Base-by-base conservation (phyloP, 2,329 filamentous ascomycete genomes). In the Leptographium lundbergii region DNA sequence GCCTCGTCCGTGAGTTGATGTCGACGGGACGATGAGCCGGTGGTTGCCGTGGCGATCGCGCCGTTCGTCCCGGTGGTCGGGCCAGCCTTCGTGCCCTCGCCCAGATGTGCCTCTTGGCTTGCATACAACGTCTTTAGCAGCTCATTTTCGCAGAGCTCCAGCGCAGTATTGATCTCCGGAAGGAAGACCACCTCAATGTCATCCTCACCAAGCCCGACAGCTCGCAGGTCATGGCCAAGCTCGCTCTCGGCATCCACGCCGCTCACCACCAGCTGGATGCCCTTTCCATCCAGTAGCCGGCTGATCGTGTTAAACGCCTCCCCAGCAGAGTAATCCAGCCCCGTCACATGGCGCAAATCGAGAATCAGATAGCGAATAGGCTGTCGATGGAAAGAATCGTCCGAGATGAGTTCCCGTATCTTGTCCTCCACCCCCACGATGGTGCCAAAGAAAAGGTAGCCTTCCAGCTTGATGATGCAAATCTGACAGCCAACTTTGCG, bases 381-480 rank as follows among this genome's bases (percentile, higher is more conserved):
- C 57, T 85, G 81, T 63, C 82, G 76, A 29, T 77, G 76, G 68
- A 96, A 97, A 2, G 85, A 81, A 62, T 92, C 85, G 34, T 95
- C 90, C 32, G 91, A 86, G 54, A 97, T 85, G 36, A 97, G 75
- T 4, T 79, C 83, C 25, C 91, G 83, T 62, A 97, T 91, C 63
- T 87, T 87, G 63, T 89, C 88, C 71, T 99, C 94, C 0, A 99
- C 92, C 54, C 89, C 90, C 57, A 96, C 92, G 64, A 99, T 96
- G 3, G 91, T 97, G 19, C 94, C 94, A 65, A 99, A 99, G 77
- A 99, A 99, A n/a, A 99, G 81, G 68, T 92, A 97, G 0, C 94
- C 92, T 0, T 88, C 87, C 19, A 99, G 80, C 71, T 97, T 97
- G 67, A 95, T 87, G 56, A 97, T 85, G 60, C 89, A 87, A 39